These are phyloP conservation scores for Silene conica DNA, from an alignment of 148 eudicot species.

Conservation along the genomic window DNA sequence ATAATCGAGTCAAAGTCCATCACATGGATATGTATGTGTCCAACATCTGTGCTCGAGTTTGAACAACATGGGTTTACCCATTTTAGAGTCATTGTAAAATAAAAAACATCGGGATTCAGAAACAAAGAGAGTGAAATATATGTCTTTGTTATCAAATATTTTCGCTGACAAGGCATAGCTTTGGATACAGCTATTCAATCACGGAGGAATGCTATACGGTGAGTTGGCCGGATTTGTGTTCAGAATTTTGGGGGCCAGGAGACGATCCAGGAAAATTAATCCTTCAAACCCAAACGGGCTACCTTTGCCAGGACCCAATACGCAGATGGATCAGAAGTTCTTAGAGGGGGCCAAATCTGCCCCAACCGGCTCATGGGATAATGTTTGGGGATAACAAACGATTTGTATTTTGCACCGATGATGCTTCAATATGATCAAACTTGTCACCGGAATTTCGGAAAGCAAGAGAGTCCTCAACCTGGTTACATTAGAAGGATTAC, in stretches of 20 bases:
- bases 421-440: slow-evolving; percentile 5
- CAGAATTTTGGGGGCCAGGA: slow-evolving; percentile 62
- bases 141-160: neutral
- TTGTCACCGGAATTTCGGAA: slow-evolving; percentile 14
- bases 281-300: slow-evolving; percentile 51
- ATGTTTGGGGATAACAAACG: slow-evolving; percentile 54
- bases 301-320: slow-evolving; percentile 47
- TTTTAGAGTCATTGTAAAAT: too few species aligned
- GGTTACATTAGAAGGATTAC: neutral
- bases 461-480: neutral
- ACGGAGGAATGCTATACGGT: slow-evolving; percentile 81
- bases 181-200: slow-evolving; percentile 67
- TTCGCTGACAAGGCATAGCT: slow-evolving; percentile 1
- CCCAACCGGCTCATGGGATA: slow-evolving; percentile 70
- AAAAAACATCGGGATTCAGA: too few species aligned
- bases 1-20: too few species aligned
- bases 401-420: slow-evolving; percentile 10
- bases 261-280: slow-evolving; percentile 49
- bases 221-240: slow-evolving; percentile 96
- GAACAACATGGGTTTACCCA: too few species aligned
- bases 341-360: slow-evolving; percentile 63
- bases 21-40: too few species aligned
- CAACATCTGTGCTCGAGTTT: too few species aligned
- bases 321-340: slow-evolving; percentile 37
- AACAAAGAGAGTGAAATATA: too few species aligned